Percentiles rank a stretch among this genome's conserved stretches.
Evolutionary conservation across 1,139 yeast species (phyloP).

Genomic region (Pichia sp.): DNA sequence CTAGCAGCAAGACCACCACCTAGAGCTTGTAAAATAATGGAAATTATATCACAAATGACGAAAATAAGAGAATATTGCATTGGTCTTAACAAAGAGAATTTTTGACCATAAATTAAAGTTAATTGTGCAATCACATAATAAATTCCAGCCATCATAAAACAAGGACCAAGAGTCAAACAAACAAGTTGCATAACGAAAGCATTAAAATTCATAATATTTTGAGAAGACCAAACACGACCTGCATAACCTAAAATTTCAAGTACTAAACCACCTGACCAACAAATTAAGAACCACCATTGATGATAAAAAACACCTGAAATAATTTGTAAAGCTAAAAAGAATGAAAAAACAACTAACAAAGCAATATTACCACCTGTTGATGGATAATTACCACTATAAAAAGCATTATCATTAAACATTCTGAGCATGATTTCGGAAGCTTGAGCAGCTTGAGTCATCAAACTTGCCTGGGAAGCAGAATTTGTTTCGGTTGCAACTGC

Average conservation of each 20-base stretch:
- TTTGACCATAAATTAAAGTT: conserved; percentile 61
- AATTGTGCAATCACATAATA: conserved; percentile 72
- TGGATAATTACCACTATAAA: conserved; percentile 39
- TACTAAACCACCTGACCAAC: conserved; percentile 55
- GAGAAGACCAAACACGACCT: conserved; percentile 47
- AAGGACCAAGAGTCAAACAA: conserved; percentile 75
- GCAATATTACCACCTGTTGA: conserved; percentile 44
- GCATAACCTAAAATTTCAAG: conserved; percentile 69
- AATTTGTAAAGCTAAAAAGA: conserved; percentile 38
- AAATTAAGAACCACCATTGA: conserved; percentile 70
- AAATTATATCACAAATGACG: conserved; percentile 30
- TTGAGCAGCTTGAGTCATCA: conserved; percentile 32
- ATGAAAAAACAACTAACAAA: conserved; percentile 42
- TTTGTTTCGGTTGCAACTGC: conserved; percentile 39
- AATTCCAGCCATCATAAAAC: conserved; percentile 83
- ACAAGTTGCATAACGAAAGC: conserved; percentile 61
- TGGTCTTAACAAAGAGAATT: conserved; percentile 60
- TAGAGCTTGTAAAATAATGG: conserved; percentile 69
- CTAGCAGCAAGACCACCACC: conserved; percentile 79
- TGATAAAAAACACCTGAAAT: conserved; percentile 40
- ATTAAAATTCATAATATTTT: conserved; percentile 35
- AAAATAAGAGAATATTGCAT: conserved; percentile 66
- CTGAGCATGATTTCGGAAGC: conserved; percentile 32
- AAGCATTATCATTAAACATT: conserved; percentile 26
- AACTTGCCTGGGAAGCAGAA: conserved; percentile 27